phyloP scores from a whole-genome alignment of 2,329 filamentous ascomycete species.

The Neurospora sp. region DNA sequence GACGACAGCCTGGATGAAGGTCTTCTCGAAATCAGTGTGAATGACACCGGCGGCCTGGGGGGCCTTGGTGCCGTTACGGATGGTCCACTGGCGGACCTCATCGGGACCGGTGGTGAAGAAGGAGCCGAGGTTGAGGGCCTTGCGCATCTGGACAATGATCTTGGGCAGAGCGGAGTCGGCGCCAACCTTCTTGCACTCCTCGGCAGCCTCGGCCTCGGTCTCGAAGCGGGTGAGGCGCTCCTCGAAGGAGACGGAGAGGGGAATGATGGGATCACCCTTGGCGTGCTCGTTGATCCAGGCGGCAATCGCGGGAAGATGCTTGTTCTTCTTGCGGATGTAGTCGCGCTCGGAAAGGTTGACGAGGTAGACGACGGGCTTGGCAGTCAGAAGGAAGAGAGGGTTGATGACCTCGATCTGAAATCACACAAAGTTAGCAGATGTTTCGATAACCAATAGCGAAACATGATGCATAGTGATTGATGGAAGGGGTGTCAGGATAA shows the following conservation, averaged over 20 bases:
- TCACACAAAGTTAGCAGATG: conserved; percentile 21
- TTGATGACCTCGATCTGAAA: conserved; percentile 91
- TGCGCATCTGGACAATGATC: conserved; percentile 86
- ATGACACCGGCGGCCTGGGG: conserved; percentile 96
- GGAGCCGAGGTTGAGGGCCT: conserved; percentile 76
- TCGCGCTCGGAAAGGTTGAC: conserved; percentile 97
- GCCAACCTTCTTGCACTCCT: conserved; percentile 82
- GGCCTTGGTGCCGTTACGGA: conserved; percentile 93
- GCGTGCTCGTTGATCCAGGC: conserved; percentile 94
- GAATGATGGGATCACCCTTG: conserved; percentile 79
- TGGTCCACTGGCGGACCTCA: conserved; percentile 97
- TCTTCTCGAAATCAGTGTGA: conserved; percentile 98
- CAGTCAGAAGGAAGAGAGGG: conserved; percentile 85
- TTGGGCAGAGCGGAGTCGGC: conserved; percentile 87
- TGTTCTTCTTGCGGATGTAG: conserved; percentile 99
- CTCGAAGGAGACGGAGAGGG: conserved; percentile 86
- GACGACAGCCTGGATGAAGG: conserved; percentile 92
- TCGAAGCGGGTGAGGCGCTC: conserved; percentile 78
- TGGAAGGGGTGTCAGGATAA: conserved; percentile 48
- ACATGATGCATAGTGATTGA: conserved; percentile 14
- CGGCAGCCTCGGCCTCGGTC: conserved; percentile 63
- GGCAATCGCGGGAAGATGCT: conserved; percentile 86
- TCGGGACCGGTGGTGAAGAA: conserved; percentile 97
- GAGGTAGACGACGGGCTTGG: conserved; percentile 94
- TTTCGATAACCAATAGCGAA: conserved; percentile 3